phyloP scores from a whole-genome alignment of 495 filamentous ascomycete genomes.

The Aspergillus panamensis region DNA sequence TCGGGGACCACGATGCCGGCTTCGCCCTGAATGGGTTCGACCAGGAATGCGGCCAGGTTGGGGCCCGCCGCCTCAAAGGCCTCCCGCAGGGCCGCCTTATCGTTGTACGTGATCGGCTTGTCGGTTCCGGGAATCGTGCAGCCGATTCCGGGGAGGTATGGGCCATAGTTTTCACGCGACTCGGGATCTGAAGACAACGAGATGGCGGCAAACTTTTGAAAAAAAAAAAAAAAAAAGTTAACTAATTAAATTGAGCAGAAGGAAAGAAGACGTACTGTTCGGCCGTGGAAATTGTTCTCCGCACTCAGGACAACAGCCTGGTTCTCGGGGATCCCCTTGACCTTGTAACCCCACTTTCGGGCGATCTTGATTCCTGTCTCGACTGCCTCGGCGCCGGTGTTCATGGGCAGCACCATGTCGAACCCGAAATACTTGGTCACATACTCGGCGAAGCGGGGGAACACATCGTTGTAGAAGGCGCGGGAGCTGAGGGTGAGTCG shows the following conservation, averaged over 20 bases:
- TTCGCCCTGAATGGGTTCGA: conserved; percentile 98
- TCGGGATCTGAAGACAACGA: conserved; percentile 93
- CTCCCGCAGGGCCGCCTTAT: conserved; percentile 73
- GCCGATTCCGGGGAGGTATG: conserved; percentile 86
- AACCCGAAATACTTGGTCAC: conserved; percentile 86
- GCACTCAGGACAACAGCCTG: conserved; percentile 83
- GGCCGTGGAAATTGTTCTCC: conserved; percentile 91
- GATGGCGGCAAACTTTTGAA: conserved; percentile 80
- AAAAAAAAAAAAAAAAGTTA: conserved; percentile 9
- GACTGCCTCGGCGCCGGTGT: conserved; percentile 97
- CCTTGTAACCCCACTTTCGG: conserved; percentile 98
- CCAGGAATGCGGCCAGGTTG: conserved; percentile 88
- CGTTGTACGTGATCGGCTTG: conserved; percentile 78
- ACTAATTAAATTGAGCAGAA: conserved; percentile 19
- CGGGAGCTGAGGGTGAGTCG: conserved; percentile 90
- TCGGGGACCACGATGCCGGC: conserved; percentile 95
- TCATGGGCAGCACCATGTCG: conserved; percentile 99
- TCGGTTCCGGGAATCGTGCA: conserved; percentile 73
- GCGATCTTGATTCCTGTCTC: conserved; percentile 98
- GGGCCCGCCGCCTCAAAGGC: conserved; percentile 75
- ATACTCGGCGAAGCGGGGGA: conserved; percentile 92
- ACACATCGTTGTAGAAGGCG: conserved; percentile 99
- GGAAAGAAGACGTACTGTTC: conserved; percentile 62
- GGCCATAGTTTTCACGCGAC: conserved; percentile 94
- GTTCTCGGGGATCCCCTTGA: conserved; percentile 83